Percentiles rank a stretch among this genome's conserved stretches.
These are phyloP conservation scores for Coprinellus micaceus DNA, from an alignment of 768 basidiomycete genomes.

Conservation along the genomic window DNA sequence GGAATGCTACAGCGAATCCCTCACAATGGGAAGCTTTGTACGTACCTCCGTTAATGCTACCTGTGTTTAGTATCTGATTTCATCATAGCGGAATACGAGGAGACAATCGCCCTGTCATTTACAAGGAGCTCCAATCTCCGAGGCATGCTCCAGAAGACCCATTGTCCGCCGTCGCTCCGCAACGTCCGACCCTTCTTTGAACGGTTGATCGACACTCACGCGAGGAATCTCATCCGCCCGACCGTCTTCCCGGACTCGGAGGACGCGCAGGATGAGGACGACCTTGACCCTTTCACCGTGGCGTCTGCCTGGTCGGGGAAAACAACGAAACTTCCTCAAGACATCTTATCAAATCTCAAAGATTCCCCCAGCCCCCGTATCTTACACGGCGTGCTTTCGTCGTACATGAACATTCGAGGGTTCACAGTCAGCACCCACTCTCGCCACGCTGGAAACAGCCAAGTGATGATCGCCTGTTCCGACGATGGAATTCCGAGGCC, in stretches of 20 bases:
- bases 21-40: slow-evolving; percentile 16
- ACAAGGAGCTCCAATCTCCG: slow-evolving; percentile 15
- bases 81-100: slow-evolving; percentile 17
- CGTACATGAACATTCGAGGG: neutral
- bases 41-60: no score
- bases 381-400: neutral
- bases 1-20: slow-evolving; percentile 18
- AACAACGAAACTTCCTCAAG: neutral
- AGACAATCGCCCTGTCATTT: slow-evolving; percentile 15
- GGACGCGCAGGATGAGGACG: neutral
- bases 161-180: slow-evolving; percentile 14
- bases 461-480: neutral
- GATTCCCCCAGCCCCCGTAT: no score
- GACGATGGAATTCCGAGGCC: neutral
- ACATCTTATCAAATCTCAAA: neutral
- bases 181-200: slow-evolving; percentile 5
- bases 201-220: slow-evolving; percentile 11
- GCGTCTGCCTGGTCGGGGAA: neutral
- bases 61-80: no score
- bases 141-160: slow-evolving; percentile 8
- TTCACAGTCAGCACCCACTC: neutral
- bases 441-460: neutral
- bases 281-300: neutral
- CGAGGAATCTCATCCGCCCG: neutral
- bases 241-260: neutral